A percentile compares a stretch with the other conserved stretches of the same genome.
Evolutionary conservation across 257 asterid genomes (phyloP).

Genomic region (Solanum boliviense): DNA sequence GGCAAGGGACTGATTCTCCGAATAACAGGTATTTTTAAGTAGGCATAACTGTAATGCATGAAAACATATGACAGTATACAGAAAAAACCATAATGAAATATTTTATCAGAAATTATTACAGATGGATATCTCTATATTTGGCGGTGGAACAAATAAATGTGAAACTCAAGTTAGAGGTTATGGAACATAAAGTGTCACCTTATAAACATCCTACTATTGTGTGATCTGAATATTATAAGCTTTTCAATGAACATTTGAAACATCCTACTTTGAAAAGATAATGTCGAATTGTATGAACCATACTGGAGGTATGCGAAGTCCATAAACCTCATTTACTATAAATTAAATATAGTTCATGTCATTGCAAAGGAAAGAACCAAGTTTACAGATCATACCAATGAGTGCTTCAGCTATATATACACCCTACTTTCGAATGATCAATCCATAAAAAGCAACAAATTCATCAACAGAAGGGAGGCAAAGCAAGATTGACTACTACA

Average conservation of each 20-base stretch:
- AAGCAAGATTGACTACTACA: not conserved
- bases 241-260: not conserved
- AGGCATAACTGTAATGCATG: too few species aligned
- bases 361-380: not conserved
- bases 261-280: not conserved
- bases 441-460: not conserved
- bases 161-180: too few species aligned
- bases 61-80: too few species aligned
- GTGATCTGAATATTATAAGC: not conserved
- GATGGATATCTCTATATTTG: too few species aligned
- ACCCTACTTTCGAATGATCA: not conserved
- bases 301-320: not conserved
- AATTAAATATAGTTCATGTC: not conserved
- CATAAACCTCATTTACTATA: not conserved
- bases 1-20: too few species aligned
- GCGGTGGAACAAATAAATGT: too few species aligned
- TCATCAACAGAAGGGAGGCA: not conserved
- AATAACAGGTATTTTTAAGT: too few species aligned
- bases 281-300: not conserved
- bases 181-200: not conserved
- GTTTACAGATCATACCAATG: not conserved
- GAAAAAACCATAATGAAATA: too few species aligned
- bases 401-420: not conserved
- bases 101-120: too few species aligned
- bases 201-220: not conserved